Percentiles rank a stretch among this genome's conserved stretches.
Evolutionary conservation across 2,329 filamentous ascomycete species (phyloP).

Genomic region (Sarocladium oryzae): DNA sequence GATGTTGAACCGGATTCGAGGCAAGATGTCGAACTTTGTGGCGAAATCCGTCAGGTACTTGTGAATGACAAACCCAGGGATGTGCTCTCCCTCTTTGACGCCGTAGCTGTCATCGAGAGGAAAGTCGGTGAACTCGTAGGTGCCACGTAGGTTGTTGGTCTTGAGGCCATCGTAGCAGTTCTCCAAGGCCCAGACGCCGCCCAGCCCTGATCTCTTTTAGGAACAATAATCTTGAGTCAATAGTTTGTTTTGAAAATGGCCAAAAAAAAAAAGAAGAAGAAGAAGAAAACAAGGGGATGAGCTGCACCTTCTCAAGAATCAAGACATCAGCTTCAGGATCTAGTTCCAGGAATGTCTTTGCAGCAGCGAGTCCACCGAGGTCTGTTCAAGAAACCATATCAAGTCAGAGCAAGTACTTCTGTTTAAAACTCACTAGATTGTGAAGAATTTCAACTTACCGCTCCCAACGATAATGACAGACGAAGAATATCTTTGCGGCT

Average conservation of each 20-base stretch:
- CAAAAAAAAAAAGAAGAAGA: too few relatives aligned
- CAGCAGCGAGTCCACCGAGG: conserved; percentile 1
- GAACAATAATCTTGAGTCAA: background rate
- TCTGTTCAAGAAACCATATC: too few relatives aligned
- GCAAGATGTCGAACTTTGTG: conserved; percentile 33
- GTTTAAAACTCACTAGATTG: too few relatives aligned
- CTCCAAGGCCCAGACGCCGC: conserved; percentile 13
- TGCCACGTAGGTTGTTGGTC: conserved; percentile 68
- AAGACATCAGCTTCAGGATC: conserved; percentile 7
- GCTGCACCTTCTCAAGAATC: conserved; percentile 11
- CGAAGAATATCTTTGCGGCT: too few relatives aligned
- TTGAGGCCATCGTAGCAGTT: conserved; percentile 56
- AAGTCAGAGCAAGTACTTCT: too few relatives aligned
- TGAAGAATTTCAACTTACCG: too few relatives aligned
- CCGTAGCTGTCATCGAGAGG: conserved; percentile 56
- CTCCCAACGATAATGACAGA: too few relatives aligned
- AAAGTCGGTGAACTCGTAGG: conserved; percentile 68
- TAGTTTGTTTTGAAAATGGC: too few relatives aligned
- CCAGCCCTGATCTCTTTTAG: conserved; percentile 3
- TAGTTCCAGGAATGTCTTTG: conserved; percentile 2
- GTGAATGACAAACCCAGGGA: conserved; percentile 40
- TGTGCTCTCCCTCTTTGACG: conserved; percentile 38
- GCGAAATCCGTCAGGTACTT: conserved; percentile 41
- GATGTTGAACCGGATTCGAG: conserved; percentile 32
- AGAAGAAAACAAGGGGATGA: too few relatives aligned